These are phyloP conservation scores for Chaetomidium leptoderma DNA, from an alignment of 495 filamentous ascomycete genomes.

Conservation along the genomic window DNA sequence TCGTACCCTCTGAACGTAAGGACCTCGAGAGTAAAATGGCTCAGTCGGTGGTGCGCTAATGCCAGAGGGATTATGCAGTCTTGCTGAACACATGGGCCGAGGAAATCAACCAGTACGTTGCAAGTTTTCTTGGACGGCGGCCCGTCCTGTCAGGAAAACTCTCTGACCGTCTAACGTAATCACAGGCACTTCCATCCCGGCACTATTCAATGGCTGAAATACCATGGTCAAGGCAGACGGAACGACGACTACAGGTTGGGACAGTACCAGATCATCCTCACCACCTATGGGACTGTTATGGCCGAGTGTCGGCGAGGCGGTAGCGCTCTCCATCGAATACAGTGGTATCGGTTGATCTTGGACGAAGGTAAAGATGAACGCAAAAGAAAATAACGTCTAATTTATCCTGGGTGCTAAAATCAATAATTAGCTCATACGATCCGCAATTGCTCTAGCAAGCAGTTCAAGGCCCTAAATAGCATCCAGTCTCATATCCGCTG, in stretches of 20 bases:
- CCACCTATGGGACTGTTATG: constrained; percentile 5
- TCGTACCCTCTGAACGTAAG: too few species aligned
- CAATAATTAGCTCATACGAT: constrained; percentile 13
- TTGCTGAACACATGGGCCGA: too few species aligned
- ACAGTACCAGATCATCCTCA: constrained; percentile 2
- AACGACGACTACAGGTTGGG: neutral
- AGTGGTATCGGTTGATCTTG: constrained; percentile 9
- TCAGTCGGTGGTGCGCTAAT: too few species aligned
- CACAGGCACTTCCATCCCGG: neutral
- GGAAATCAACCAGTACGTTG: too few species aligned
- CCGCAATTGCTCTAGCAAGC: neutral
- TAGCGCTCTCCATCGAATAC: neutral
- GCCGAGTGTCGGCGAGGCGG: neutral
- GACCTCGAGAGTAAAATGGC: too few species aligned
- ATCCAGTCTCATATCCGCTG: constrained; percentile 1
- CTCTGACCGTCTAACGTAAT: neutral
- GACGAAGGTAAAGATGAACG: constrained; percentile 18
- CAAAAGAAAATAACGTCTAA: too few species aligned
- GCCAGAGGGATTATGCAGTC: too few species aligned
- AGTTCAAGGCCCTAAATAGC: constrained; percentile 15
- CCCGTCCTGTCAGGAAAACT: too few species aligned
- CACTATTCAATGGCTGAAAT: neutral
- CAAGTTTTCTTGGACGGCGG: too few species aligned
- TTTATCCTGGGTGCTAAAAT: too few species aligned
- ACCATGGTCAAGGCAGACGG: neutral